A percentile compares a stretch with the other conserved stretches of the same genome.
Evolutionary conservation across 225 moss, liverwort and hornwort species (phyloP).

Genomic region (Sphagnum contortum): DNA sequence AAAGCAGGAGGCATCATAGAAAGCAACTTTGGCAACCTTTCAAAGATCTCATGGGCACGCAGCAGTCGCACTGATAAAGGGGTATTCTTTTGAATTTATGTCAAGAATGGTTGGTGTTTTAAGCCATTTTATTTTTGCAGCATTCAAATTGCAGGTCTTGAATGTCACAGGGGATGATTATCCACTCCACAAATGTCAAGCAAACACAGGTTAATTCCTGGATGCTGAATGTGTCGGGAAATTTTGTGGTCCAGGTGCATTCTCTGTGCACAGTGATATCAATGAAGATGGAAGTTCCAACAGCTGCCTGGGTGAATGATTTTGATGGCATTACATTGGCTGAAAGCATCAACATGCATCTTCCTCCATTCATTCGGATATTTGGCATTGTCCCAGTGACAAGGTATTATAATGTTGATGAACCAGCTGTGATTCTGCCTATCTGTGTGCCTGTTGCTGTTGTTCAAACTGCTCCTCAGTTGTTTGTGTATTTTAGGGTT

Average conservation of each 20-base stretch:
- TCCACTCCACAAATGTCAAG: too few relatives aligned
- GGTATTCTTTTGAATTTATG: slow-evolving; percentile 19
- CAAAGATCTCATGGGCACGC: slow-evolving; percentile 77
- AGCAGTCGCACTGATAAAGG: slow-evolving; percentile 99
- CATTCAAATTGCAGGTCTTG: too few relatives aligned
- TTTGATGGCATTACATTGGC: slow-evolving; percentile 64
- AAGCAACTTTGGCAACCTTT: slow-evolving; percentile 71
- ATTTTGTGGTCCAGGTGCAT: slow-evolving; percentile 55
- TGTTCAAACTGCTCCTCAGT: neutral
- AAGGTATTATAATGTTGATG: slow-evolving; percentile 34
- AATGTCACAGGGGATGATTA: too few relatives aligned
- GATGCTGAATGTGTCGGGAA: too few relatives aligned
- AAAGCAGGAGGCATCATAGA: slow-evolving; percentile 85
- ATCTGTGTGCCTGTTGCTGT: neutral
- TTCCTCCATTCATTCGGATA: slow-evolving; percentile 68
- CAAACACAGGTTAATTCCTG: too few relatives aligned
- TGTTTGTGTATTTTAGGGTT: too few relatives aligned
- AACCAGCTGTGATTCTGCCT: neutral
- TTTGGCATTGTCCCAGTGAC: slow-evolving; percentile 89
- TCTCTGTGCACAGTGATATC: slow-evolving; percentile 87
- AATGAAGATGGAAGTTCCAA: slow-evolving; percentile 94
- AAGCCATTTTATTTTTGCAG: too few relatives aligned
- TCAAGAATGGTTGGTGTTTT: too few relatives aligned
- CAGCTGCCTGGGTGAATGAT: slow-evolving; percentile 71
- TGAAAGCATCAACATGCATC: slow-evolving; percentile 65